These are phyloP conservation scores for Coprinellus micaceus DNA, from an alignment of 768 basidiomycete species.

Conservation along the genomic window DNA sequence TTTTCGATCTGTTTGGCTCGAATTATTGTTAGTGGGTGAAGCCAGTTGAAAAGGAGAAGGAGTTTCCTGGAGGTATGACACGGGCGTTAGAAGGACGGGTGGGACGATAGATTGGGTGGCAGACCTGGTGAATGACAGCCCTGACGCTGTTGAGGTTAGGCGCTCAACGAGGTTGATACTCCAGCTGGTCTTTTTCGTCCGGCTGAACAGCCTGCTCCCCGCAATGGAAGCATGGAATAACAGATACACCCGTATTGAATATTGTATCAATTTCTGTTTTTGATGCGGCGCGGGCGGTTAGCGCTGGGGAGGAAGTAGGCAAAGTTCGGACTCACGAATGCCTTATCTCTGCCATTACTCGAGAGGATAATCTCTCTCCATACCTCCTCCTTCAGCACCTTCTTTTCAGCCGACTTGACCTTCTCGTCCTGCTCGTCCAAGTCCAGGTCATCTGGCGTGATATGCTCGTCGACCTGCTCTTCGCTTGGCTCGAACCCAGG, in stretches of 20 bases:
- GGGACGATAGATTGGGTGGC: slow-evolving; percentile 8
- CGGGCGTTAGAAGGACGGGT: slow-evolving; percentile 2
- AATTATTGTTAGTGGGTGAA: slow-evolving; percentile 68
- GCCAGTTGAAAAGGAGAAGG: slow-evolving; percentile 82
- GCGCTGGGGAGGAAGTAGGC: not conserved
- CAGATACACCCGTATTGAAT: slow-evolving; percentile 71
- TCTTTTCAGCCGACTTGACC: slow-evolving; percentile 40
- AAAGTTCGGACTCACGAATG: slow-evolving; percentile 42
- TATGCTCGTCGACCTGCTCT: slow-evolving; percentile 23
- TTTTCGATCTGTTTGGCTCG: slow-evolving; percentile 58
- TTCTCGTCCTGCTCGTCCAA: slow-evolving; percentile 49
- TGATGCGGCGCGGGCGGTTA: not conserved
- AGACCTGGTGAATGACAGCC: slow-evolving; percentile 75
- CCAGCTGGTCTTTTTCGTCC: slow-evolving; percentile 45
- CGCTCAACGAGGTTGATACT: slow-evolving; percentile 56
- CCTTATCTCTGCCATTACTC: slow-evolving; percentile 80
- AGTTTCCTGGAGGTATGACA: slow-evolving; percentile 53
- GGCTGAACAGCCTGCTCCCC: slow-evolving; percentile 44
- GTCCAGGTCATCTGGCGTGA: slow-evolving; percentile 29
- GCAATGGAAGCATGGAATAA: slow-evolving; percentile 60
- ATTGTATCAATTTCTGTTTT: slow-evolving; percentile 80
- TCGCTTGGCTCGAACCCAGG: slow-evolving; percentile 45
- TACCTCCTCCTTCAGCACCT: slow-evolving; percentile 60
- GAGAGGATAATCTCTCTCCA: slow-evolving; percentile 79
- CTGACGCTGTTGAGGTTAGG: slow-evolving; percentile 57